Percentiles rank a stretch among this genome's conserved stretches.
phyloP scores from a whole-genome alignment of 148 eudicot genomes.

The Nepenthes mirabilis region DNA sequence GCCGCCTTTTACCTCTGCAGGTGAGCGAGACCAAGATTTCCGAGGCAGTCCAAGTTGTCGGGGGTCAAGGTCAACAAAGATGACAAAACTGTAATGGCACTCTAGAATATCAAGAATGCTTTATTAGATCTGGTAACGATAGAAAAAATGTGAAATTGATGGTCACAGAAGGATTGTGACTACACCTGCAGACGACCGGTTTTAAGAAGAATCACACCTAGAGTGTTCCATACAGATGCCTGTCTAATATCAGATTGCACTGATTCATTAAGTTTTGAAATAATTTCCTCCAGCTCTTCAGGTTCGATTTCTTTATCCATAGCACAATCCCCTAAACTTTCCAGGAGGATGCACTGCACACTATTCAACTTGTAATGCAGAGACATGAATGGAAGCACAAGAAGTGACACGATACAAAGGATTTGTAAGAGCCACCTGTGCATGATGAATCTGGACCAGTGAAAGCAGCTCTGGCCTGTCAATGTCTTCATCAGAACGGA shows the following conservation, averaged over 20 bases:
- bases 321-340: constrained; percentile 52
- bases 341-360: constrained; percentile 79
- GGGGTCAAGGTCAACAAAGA: constrained; percentile 57
- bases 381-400: neutral
- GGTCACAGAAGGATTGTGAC: neutral
- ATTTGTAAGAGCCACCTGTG: constrained; percentile 47
- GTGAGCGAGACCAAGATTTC: constrained; percentile 89
- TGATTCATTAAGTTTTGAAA: constrained; percentile 62
- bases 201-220: constrained; percentile 77
- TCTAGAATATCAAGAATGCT: constrained; percentile 29
- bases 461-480: constrained; percentile 90
- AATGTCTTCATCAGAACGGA: constrained; percentile 79
- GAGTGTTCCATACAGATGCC: constrained; percentile 90
- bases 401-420: neutral
- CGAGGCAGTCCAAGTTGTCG: constrained; percentile 87
- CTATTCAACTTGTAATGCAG: neutral
- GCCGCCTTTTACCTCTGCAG: constrained; percentile 50
- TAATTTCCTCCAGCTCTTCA: constrained; percentile 68
- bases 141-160: neutral
- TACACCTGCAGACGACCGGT: constrained; percentile 78
- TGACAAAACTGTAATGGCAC: constrained; percentile 75
- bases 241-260: constrained; percentile 72
- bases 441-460: constrained; percentile 89
- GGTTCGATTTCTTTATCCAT: constrained; percentile 58
- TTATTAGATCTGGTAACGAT: constrained; percentile 13